These are phyloP conservation scores for Candida fluviatilis DNA, from an alignment of 805 yeast genomes.

Conservation along the genomic window DNA sequence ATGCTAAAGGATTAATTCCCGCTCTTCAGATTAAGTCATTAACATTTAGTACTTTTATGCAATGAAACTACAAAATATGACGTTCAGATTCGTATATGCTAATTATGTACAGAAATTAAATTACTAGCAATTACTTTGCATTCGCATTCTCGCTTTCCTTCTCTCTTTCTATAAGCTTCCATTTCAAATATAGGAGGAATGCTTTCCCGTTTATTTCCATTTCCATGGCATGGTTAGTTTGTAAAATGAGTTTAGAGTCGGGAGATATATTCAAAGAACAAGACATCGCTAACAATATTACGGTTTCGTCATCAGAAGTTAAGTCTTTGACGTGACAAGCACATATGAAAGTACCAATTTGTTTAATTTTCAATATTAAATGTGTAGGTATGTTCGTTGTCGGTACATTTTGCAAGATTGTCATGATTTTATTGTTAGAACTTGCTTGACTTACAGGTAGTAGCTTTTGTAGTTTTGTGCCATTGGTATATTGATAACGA, in stretches of 20 bases:
- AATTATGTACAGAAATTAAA: too few relatives aligned
- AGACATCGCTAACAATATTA: conserved; percentile 3
- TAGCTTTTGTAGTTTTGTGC: background rate
- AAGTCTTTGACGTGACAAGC: background rate
- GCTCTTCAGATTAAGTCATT: too few relatives aligned
- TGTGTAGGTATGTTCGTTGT: conserved; percentile 9
- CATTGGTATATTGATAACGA: background rate
- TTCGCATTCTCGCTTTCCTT: background rate
- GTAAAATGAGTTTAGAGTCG: background rate
- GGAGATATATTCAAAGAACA: background rate
- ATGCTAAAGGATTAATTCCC: too few relatives aligned
- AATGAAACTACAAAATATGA: too few relatives aligned
- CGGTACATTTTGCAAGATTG: background rate
- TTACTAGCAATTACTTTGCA: background rate
- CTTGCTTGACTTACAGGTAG: background rate
- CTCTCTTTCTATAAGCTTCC: background rate
- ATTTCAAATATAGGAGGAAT: background rate
- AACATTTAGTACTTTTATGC: too few relatives aligned
- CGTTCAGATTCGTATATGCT: too few relatives aligned
- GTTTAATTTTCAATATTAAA: background rate
- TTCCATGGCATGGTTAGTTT: background rate
- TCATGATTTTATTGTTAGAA: background rate
- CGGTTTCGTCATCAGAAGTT: background rate
- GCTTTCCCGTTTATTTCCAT: background rate
- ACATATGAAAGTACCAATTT: conserved; percentile 2